Evolutionary conservation across 1,284 basidiomycete genomes (phyloP).

Genomic region (Cutaneotrichosporon sp.): DNA sequence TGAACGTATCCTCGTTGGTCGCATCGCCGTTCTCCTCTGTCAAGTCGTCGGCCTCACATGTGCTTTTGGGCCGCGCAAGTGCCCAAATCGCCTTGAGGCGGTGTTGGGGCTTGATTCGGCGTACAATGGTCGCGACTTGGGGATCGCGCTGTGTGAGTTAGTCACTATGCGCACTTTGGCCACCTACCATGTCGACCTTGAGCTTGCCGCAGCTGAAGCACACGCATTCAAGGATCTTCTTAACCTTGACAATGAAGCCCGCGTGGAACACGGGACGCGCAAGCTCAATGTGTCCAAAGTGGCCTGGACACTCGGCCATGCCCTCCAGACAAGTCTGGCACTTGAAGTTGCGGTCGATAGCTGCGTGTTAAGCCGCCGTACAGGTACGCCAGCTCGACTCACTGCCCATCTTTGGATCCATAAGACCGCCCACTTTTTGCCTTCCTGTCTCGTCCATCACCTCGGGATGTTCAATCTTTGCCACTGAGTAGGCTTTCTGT

Average conservation of each 20-base stretch:
- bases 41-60: slow-evolving; percentile 67
- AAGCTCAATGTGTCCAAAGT: slow-evolving; percentile 98
- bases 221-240: slow-evolving; percentile 98
- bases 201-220: slow-evolving; percentile 98
- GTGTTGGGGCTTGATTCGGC: slow-evolving; percentile 78
- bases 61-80: slow-evolving; percentile 60
- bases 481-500: slow-evolving; percentile 95
- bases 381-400: slow-evolving; percentile 24
- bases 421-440: slow-evolving; percentile 86
- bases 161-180: slow-evolving; percentile 4
- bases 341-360: slow-evolving; percentile 98
- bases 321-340: slow-evolving; percentile 99
- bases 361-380: slow-evolving; percentile 32
- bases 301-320: slow-evolving; percentile 96
- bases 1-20: slow-evolving; percentile 61
- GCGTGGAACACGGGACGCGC: slow-evolving; percentile 95
- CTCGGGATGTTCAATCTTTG: slow-evolving; percentile 96
- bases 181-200: slow-evolving; percentile 79
- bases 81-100: slow-evolving; percentile 82
- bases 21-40: slow-evolving; percentile 70
- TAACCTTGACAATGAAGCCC: slow-evolving; percentile 98
- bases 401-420: slow-evolving; percentile 96
- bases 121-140: slow-evolving; percentile 73
- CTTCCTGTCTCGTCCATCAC: slow-evolving; percentile 94
- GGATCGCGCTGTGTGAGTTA: slow-evolving; percentile 61